Evolutionary conservation across 2,329 filamentous ascomycete species (phyloP).

Genomic region (Chaetomium sp.): DNA sequence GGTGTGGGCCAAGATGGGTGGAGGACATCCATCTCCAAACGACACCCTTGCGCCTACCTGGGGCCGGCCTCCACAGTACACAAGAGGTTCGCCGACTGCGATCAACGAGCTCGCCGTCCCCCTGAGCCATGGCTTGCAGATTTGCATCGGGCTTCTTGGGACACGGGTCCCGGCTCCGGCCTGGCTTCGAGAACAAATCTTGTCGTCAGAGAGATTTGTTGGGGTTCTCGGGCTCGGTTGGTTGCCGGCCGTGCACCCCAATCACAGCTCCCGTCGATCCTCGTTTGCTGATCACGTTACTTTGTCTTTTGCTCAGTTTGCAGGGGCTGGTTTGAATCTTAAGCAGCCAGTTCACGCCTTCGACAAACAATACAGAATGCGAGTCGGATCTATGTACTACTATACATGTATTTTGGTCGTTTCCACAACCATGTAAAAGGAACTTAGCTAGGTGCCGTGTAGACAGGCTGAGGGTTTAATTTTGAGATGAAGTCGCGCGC

Average conservation of each 20-base stretch:
- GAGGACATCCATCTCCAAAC: neutral
- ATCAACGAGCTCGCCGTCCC: slow-evolving; percentile 6
- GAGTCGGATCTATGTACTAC: neutral
- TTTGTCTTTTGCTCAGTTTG: neutral
- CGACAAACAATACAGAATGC: neutral
- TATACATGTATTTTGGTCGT: neutral
- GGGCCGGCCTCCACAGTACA: neutral
- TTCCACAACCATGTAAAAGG: too few relatives aligned
- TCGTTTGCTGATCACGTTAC: neutral
- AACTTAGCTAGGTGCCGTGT: too few relatives aligned
- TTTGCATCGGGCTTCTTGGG: slow-evolving; percentile 8
- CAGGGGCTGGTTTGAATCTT: neutral
- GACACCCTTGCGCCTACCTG: neutral
- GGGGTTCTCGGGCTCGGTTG: slow-evolving; percentile 2
- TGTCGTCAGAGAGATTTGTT: neutral
- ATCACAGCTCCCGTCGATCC: neutral
- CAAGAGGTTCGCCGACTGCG: neutral
- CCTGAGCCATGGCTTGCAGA: slow-evolving; percentile 7
- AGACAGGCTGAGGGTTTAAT: too few relatives aligned
- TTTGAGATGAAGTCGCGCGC: neutral
- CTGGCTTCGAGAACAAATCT: slow-evolving; percentile 11
- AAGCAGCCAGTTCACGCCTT: neutral
- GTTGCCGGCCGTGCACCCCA: slow-evolving; percentile 4
- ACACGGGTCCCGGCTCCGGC: neutral
- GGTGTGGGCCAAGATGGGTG: neutral